Percentiles rank a stretch among this genome's conserved stretches.
These are phyloP conservation scores for Penicillium sp. DNA, from an alignment of 2,329 filamentous ascomycete species.

Conservation along the genomic window DNA sequence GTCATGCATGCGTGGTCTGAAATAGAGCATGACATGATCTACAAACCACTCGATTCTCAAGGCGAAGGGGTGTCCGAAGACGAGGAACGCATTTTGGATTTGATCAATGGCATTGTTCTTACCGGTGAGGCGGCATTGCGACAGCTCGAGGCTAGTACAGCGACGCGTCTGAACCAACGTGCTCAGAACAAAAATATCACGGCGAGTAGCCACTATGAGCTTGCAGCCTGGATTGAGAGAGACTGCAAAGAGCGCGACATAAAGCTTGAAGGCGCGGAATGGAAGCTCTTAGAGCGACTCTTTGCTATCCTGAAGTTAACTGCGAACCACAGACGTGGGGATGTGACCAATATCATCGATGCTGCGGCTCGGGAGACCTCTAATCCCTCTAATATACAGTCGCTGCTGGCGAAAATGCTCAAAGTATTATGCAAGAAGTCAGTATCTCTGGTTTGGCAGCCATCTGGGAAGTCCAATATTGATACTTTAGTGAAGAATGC, in stretches of 20 bases:
- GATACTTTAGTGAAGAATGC: neutral
- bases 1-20: slow-evolving; percentile 3
- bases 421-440: neutral
- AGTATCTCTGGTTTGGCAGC: neutral
- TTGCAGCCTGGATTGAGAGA: slow-evolving; percentile 1
- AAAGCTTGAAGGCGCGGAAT: neutral
- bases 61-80: neutral
- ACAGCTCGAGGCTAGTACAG: neutral
- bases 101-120: slow-evolving; percentile 1
- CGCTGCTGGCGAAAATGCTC: neutral
- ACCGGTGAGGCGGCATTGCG: neutral
- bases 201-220: neutral
- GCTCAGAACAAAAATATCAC: neutral
- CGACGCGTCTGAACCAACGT: neutral
- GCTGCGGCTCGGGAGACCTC: neutral
- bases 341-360: neutral
- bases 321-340: neutral
- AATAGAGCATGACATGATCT: slow-evolving; percentile 4
- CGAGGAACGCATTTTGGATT: neutral
- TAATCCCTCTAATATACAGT: neutral
- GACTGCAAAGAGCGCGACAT: neutral
- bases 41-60: neutral
- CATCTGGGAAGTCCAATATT: neutral
- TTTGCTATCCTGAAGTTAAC: neutral
- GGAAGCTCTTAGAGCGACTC: neutral